Evolutionary conservation across 2,329 filamentous ascomycete genomes (phyloP), one percentile per base, ranked within the genome.

Genomic region (Trichophyton equinum): DNA sequence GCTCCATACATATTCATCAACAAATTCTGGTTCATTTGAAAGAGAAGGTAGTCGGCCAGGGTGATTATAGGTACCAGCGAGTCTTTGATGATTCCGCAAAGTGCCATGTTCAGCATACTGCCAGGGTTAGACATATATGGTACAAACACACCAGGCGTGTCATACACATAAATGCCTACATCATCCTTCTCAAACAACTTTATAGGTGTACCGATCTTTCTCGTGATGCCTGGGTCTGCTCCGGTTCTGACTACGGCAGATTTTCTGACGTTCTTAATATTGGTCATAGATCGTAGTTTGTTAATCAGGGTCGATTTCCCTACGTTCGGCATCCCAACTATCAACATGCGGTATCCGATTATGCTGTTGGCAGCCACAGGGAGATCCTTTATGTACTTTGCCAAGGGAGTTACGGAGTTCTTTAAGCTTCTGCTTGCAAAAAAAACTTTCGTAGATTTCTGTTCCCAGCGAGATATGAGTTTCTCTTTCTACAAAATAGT

Each of bases 311-410:
- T 91, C 55, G 89, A 95, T 75, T 99, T 99, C 40, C 94, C 94
- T 0, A 96, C 89, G 71, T 99, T 99, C 40, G 94, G 94, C 91
- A 99, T 96, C 60, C 94, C 94, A 13, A 97, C 91, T 0, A 97
- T 83, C 72, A 99, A 82, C 61, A 91, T 83, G 57, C 91, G 84
- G 66, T 90, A 82, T n/a, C 91, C 91, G 6, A 88, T 85, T n/a
- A 97, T 76, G 13, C 56, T 59, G 51, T 49, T 51, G 22, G 56
- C 25, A 11, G 56, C 47, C 4, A 61, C 11, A 13, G 55, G 59
- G 18, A 61, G 18, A 13, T 11, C 27, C 61, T 67, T 67, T 58
- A 74, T 62, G 61, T 72, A 67, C 64, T 67, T 69, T 30, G 75
- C 65, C 44, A 75, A 70, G 7, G 69, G 64, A 44, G 61, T 67